A percentile compares a stretch with the other conserved stretches of the same genome.
phyloP scores from a whole-genome alignment of 495 filamentous ascomycete genomes.

The Neurospora discreta region DNA sequence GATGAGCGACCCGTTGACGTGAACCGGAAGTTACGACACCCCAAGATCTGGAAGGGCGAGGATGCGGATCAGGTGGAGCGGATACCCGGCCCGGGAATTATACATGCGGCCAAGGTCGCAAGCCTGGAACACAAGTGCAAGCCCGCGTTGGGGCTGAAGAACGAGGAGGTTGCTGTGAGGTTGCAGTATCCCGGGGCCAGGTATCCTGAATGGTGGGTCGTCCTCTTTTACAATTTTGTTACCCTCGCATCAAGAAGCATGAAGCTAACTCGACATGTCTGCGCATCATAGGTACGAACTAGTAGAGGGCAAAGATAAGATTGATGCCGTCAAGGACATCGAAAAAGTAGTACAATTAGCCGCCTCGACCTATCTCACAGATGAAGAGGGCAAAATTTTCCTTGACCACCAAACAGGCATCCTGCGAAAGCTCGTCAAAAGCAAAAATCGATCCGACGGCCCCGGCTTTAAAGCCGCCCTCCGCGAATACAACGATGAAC shows the following conservation, averaged over 20 bases:
- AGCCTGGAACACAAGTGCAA: conserved; percentile 37
- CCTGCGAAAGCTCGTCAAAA: conserved; percentile 55
- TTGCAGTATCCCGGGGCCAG: conserved; percentile 66
- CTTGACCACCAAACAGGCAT: conserved; percentile 63
- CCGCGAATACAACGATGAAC: conserved; percentile 60
- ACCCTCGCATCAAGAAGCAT: background rate
- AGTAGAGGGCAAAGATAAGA: conserved; percentile 67
- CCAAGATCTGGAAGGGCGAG: conserved; percentile 45
- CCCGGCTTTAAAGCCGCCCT: conserved; percentile 58
- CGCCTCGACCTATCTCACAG: conserved; percentile 59
- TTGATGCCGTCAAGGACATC: conserved; percentile 79
- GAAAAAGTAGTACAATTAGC: conserved; percentile 65
- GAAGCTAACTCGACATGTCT: conserved; percentile 10
- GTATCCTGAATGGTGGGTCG: conserved; percentile 59
- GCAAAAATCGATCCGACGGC: conserved; percentile 51
- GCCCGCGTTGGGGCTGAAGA: conserved; percentile 32
- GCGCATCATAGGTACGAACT: conserved; percentile 57
- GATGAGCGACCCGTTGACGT: conserved; percentile 29
- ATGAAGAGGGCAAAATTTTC: conserved; percentile 51
- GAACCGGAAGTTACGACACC: conserved; percentile 48
- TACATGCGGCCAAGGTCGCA: conserved; percentile 61
- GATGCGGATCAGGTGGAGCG: conserved; percentile 23
- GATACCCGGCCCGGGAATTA: conserved; percentile 25
- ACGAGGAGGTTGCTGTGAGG: conserved; percentile 43
- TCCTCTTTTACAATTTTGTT: background rate